Evolutionary conservation across 2,329 filamentous ascomycete species (phyloP), one percentile per base, ranked within the genome.

Genomic region (Chaetomiaceae sp.): DNA sequence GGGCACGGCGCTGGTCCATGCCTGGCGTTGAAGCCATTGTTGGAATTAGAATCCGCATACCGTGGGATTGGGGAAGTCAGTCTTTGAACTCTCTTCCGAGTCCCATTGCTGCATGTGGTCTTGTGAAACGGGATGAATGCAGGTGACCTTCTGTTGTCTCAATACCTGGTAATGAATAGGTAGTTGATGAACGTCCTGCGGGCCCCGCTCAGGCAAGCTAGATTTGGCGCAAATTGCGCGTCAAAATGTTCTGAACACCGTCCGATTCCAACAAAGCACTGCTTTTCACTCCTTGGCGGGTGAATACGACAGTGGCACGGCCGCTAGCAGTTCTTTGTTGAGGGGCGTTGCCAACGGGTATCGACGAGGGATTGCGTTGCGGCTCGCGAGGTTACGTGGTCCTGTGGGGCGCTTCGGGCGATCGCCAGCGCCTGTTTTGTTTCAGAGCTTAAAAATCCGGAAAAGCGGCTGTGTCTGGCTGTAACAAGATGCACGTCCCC

Each of bases 1-100:
- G 75, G 60, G 69, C 65, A 54, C 73, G 71, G 56, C 75, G 75
- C 50, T 68, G 70, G 57, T 69, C 71, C 62, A 54, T 64, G 59
- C 49, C 56, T 4, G 54, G 30, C 11, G 7, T 14, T 37, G 27
- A 25, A 10, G 45, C 8, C 23, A 53, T 53, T 14, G 25, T 21
- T 5, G 16, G 4, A 2, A 6, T 25, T 6, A 14, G 27, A 27
- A 13, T 6, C 13, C 30, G 34, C 11, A 25, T 27, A 9, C 9
- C 25, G 25, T 27, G 25, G 25, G 25, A 9, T 27, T 27, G 9
- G 5, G 5, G 5, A 27, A 27, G 25, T 5, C 25, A 27, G 9
- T 9, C 25, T 27, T 27, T n/a, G n/a, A 9, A 27, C 25, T 27
- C 25, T 5, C 25, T 9, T 27, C 25, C 25, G 25, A 27, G 9